phyloP scores from a whole-genome alignment of 768 basidiomycete genomes.

The Tricholoma saponaceum region DNA sequence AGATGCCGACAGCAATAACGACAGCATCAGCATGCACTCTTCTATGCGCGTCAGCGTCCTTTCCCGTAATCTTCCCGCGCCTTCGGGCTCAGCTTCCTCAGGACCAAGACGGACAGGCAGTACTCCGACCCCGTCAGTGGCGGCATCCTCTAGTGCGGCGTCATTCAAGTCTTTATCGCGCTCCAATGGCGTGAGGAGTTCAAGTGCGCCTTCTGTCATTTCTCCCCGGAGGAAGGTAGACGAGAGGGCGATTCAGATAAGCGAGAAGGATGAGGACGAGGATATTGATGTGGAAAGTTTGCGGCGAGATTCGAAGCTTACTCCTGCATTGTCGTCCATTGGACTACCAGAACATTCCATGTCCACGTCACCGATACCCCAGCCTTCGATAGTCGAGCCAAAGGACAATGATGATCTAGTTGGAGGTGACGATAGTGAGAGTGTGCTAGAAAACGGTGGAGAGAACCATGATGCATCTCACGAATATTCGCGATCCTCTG shows the following conservation, averaged over 20 bases:
- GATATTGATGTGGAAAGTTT: constrained; percentile 26
- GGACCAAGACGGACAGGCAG: constrained; percentile 7
- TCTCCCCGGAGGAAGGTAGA: not conserved
- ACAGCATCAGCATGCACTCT: constrained; percentile 36
- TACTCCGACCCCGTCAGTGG: constrained; percentile 3
- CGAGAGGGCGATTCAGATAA: not conserved
- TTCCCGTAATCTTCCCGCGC: constrained; percentile 23
- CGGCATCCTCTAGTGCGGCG: constrained; percentile 22
- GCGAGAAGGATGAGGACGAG: constrained; percentile 19
- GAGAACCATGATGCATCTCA: not conserved
- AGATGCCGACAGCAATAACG: constrained; percentile 38
- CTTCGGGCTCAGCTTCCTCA: constrained; percentile 2
- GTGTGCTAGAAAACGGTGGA: not conserved
- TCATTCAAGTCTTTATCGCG: constrained; percentile 46
- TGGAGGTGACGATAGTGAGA: constrained; percentile 6
- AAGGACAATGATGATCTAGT: constrained; percentile 10
- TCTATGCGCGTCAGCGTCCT: constrained; percentile 40
- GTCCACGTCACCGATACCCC: constrained; percentile 13
- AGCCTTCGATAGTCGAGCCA: constrained; percentile 21
- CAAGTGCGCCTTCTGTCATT: constrained; percentile 7
- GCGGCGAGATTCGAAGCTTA: constrained; percentile 72
- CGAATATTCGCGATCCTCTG: not conserved
- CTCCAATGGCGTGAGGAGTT: constrained; percentile 24
- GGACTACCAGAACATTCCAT: constrained; percentile 10
- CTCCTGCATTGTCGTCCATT: constrained; percentile 35